These are phyloP conservation scores for Balamuthia mandrillaris DNA, from an alignment of 208 protist species.

Conservation along the genomic window DNA sequence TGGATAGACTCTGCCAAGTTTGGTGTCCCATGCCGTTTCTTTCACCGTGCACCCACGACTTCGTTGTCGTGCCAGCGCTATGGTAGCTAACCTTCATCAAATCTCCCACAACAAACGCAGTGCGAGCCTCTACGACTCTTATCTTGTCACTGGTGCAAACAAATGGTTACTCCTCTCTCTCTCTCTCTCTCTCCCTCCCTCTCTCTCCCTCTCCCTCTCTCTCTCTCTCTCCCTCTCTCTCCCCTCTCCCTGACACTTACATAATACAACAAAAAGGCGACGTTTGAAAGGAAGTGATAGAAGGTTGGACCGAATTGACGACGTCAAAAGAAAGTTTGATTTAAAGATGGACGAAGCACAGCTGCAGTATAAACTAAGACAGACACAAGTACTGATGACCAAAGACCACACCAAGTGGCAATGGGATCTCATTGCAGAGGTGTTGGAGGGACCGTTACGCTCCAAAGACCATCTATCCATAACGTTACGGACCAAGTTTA, in stretches of 20 bases:
- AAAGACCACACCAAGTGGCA: constrained; percentile 50
- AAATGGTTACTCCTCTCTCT: too few relatives aligned
- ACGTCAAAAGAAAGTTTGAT: constrained; percentile 45
- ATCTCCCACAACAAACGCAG: neutral
- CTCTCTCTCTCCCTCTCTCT: too few relatives aligned
- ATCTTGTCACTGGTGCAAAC: too few relatives aligned
- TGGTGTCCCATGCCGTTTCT: neutral
- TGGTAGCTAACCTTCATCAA: neutral
- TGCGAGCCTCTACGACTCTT: too few relatives aligned
- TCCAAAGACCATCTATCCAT: constrained; percentile 33
- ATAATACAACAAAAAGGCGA: constrained; percentile 38
- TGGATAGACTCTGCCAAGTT: neutral
- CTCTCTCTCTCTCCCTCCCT: too few relatives aligned
- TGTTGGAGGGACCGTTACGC: constrained; percentile 46
- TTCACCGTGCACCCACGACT: neutral
- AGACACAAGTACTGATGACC: constrained; percentile 34
- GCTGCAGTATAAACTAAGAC: constrained; percentile 41
- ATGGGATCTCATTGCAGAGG: constrained; percentile 52
- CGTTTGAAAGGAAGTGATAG: constrained; percentile 45
- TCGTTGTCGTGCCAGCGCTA: neutral
- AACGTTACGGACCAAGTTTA: constrained; percentile 41
- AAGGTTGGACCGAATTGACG: constrained; percentile 45
- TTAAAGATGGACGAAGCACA: constrained; percentile 48
- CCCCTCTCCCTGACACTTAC: too few relatives aligned
- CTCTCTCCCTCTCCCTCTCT: too few relatives aligned